Evolutionary conservation across 2,329 filamentous ascomycete genomes (phyloP).

Genomic region (Pseudocercospora cruenta): DNA sequence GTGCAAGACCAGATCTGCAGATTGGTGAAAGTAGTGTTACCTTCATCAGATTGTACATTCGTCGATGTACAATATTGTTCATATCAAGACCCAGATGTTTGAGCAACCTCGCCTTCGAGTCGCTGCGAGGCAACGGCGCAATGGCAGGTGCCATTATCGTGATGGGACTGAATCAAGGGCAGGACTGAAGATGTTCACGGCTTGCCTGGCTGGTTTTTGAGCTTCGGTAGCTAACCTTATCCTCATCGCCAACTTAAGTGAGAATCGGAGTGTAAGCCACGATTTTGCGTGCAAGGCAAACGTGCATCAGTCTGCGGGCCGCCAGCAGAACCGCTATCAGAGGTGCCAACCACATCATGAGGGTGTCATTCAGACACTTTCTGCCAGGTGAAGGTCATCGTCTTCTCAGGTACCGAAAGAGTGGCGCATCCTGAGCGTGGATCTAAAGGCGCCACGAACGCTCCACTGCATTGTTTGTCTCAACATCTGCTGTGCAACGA

Average conservation of each 20-base stretch:
- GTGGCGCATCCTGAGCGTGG: not conserved
- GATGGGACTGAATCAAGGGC: not conserved
- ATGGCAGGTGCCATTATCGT: conserved; percentile 29
- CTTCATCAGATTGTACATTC: conserved; percentile 47
- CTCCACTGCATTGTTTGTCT: not conserved
- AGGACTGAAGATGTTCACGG: not conserved
- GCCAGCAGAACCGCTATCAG: not conserved
- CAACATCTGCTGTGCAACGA: conserved; percentile 1
- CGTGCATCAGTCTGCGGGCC: not conserved
- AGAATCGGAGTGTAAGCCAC: not conserved
- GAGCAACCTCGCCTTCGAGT: conserved; percentile 47
- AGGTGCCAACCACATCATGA: not conserved
- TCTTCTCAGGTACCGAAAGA: not conserved
- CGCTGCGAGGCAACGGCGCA: conserved; percentile 43
- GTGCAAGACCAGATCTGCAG: not conserved
- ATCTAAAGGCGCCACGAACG: not conserved
- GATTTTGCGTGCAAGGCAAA: not conserved
- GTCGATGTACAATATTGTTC: conserved; percentile 34
- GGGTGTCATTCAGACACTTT: not conserved
- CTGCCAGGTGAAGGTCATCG: not conserved
- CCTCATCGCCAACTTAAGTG: not conserved
- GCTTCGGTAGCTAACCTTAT: not conserved
- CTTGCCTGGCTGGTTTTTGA: not conserved
- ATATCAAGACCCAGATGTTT: conserved; percentile 44
- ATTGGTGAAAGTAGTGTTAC: conserved; percentile 30